Evolutionary conservation across 192 early-diverging fungal genomes (phyloP).

Genomic region (Jimgerdemannia flammicorona): DNA sequence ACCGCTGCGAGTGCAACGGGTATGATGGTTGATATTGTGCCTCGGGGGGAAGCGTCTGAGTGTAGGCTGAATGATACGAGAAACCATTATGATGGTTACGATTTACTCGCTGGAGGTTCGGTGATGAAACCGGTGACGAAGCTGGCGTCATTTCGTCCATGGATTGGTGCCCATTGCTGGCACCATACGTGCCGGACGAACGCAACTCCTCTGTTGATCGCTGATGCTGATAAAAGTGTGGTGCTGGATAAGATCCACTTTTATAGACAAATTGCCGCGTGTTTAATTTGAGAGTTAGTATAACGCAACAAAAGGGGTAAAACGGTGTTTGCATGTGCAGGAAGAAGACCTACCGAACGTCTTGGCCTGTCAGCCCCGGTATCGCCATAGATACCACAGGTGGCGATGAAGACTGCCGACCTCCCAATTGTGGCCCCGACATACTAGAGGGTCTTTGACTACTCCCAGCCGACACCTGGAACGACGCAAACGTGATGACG

Average conservation of each 20-base stretch:
- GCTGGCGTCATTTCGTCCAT: neutral
- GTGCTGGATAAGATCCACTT: too few species aligned
- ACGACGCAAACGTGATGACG: conserved; percentile 19
- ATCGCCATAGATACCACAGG: neutral
- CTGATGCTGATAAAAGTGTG: too few species aligned
- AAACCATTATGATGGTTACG: neutral
- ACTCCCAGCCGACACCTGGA: conserved; percentile 10
- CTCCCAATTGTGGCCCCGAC: neutral
- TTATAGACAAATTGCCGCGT: too few species aligned
- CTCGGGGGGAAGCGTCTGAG: neutral
- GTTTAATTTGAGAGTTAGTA: too few species aligned
- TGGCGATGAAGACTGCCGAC: neutral
- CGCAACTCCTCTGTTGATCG: neutral
- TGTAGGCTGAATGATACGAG: neutral
- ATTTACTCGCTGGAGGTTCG: neutral
- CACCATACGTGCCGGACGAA: neutral
- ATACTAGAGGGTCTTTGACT: neutral
- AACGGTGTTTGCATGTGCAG: neutral
- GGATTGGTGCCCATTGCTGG: neutral
- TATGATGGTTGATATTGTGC: neutral
- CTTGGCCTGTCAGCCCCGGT: neutral
- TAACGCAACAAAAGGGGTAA: too few species aligned
- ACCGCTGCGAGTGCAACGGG: neutral
- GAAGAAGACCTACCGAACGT: neutral
- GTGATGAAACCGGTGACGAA: neutral